phyloP scores from a whole-genome alignment of 495 filamentous ascomycete species.

The Sphaerosporella brunnea region DNA sequence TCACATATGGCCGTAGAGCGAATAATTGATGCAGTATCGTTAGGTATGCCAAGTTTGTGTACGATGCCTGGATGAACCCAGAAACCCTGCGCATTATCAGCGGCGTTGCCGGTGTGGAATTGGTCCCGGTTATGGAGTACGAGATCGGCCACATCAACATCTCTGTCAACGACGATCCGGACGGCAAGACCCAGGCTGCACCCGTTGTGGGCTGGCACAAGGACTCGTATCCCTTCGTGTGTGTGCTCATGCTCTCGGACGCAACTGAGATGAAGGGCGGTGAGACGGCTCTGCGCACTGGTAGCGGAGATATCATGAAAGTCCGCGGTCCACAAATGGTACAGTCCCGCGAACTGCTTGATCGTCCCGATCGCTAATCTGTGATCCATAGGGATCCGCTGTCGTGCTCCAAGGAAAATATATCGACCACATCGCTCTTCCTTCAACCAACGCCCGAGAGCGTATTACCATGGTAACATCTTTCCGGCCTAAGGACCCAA shows the following conservation, averaged over 20 bases:
- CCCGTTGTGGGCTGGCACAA: constrained; percentile 56
- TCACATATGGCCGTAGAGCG: not conserved
- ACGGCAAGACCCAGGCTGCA: constrained; percentile 1
- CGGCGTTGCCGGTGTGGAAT: constrained; percentile 54
- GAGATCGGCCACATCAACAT: constrained; percentile 63
- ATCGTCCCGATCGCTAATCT: constrained; percentile 3
- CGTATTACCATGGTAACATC: constrained; percentile 59
- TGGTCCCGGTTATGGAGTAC: constrained; percentile 51
- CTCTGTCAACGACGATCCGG: constrained; percentile 41
- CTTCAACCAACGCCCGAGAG: constrained; percentile 43
- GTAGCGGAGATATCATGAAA: constrained; percentile 44
- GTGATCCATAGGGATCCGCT: constrained; percentile 38
- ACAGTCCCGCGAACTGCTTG: too few relatives aligned
- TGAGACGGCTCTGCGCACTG: constrained; percentile 49
- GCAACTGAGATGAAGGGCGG: constrained; percentile 52
- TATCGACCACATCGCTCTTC: constrained; percentile 52
- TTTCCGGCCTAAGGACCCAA: constrained; percentile 43
- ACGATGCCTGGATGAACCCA: constrained; percentile 52
- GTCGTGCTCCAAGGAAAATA: constrained; percentile 55
- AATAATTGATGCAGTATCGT: constrained; percentile 14
- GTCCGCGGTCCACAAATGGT: constrained; percentile 51
- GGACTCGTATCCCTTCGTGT: constrained; percentile 62
- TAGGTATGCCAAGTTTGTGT: constrained; percentile 47
- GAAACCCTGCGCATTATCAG: constrained; percentile 48
- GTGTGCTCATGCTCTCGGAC: constrained; percentile 59